phyloP scores from a whole-genome alignment of 306 rosid genomes.

The Casuarina glauca region DNA sequence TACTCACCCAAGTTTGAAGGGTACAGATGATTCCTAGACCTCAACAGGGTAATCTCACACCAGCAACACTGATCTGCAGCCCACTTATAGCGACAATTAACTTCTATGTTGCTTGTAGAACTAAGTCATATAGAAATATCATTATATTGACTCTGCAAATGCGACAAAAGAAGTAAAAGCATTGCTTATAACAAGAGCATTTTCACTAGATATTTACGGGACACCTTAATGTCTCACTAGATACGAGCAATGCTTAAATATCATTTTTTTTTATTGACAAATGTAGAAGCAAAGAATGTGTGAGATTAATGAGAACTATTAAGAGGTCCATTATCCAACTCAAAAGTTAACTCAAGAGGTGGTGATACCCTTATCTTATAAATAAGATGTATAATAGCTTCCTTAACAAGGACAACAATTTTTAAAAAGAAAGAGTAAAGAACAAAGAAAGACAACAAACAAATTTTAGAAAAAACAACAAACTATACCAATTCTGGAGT shows the following conservation, averaged over 20 bases:
- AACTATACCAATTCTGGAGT: conserved; percentile 7
- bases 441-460: neutral
- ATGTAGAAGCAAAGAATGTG: too few relatives aligned
- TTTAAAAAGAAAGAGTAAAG: too few relatives aligned
- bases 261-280: too few relatives aligned
- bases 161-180: neutral
- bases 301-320: too few relatives aligned
- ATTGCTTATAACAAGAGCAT: too few relatives aligned
- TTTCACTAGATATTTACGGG: neutral
- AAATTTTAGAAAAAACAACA: neutral
- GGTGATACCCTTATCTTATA: too few relatives aligned
- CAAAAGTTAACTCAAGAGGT: too few relatives aligned
- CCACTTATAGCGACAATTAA: neutral
- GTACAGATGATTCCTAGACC: neutral
- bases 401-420: too few relatives aligned
- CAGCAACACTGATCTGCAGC: neutral
- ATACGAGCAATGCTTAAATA: too few relatives aligned
- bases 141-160: neutral
- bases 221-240: neutral
- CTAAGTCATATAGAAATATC: neutral
- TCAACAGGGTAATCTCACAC: neutral
- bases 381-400: too few relatives aligned
- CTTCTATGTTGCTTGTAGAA: too few relatives aligned
- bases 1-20: neutral
- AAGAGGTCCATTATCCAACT: too few relatives aligned